Percentiles rank a stretch among this genome's conserved stretches.
phyloP scores from a whole-genome alignment of 169 alveolate genomes.

The Plasmodium reichenowi region DNA sequence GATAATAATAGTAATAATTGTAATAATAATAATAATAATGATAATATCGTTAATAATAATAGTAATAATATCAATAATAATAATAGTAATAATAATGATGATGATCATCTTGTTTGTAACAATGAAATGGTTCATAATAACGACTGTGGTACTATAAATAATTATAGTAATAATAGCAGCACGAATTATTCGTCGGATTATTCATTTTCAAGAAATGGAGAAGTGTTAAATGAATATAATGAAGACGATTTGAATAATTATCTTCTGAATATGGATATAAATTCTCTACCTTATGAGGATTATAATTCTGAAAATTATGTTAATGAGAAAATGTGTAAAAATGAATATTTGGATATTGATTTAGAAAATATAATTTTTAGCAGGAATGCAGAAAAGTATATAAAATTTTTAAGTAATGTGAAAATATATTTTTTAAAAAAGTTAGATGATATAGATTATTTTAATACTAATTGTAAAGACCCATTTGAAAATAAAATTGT shows the following conservation, averaged over 20 bases:
- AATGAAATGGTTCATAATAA: not conserved
- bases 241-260: not conserved
- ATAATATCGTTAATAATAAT: not conserved
- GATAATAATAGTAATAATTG: not conserved
- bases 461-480: not conserved
- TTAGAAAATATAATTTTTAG: conserved; percentile 58
- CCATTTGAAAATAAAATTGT: conserved; percentile 22
- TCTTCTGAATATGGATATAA: conserved; percentile 18
- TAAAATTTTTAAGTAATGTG: conserved; percentile 60
- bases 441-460: conserved; percentile 35
- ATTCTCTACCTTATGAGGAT: conserved; percentile 37
- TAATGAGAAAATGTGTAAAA: conserved; percentile 27
- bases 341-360: conserved; percentile 58
- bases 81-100: conserved; percentile 1
- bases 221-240: conserved; percentile 1
- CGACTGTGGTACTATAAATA: not conserved
- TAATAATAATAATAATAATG: not conserved
- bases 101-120: conserved; percentile 5
- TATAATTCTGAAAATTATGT: conserved; percentile 5
- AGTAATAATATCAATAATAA: conserved; percentile 16
- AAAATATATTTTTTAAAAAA: conserved; percentile 55
- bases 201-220: conserved; percentile 1
- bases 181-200: conserved; percentile 2
- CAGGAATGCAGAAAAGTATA: conserved; percentile 48
- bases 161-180: not conserved